Evolutionary conservation across 345 rosid species (phyloP).

Genomic region (Hevea brasiliensis): DNA sequence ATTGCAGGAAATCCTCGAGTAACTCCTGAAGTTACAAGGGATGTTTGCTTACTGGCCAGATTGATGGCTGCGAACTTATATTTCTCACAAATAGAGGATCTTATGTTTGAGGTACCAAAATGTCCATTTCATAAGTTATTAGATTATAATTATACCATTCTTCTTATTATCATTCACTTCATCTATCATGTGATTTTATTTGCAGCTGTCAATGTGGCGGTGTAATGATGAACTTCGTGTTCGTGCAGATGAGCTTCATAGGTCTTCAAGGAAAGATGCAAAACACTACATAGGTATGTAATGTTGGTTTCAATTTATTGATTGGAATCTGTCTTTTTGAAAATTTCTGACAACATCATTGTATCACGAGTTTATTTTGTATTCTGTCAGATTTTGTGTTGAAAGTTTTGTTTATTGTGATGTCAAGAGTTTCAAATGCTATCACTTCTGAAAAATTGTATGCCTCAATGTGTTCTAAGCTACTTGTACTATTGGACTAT

Average conservation of each 20-base stretch:
- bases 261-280: slow-evolving; percentile 80
- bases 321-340: neutral
- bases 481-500: neutral
- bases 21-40: slow-evolving; percentile 98
- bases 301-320: neutral
- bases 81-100: slow-evolving; percentile 86
- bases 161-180: neutral
- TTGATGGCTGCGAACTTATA: slow-evolving; percentile 99
- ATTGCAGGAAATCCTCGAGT: slow-evolving; percentile 92
- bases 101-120: slow-evolving; percentile 86
- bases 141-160: neutral
- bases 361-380: neutral
- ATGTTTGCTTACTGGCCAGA: slow-evolving; percentile 94
- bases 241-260: slow-evolving; percentile 70
- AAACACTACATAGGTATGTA: slow-evolving; percentile 90
- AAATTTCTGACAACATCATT: neutral
- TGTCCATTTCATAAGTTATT: neutral
- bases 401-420: too few relatives aligned
- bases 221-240: slow-evolving; percentile 91
- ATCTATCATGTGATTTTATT: neutral
- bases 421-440: neutral
- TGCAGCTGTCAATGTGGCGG: slow-evolving; percentile 99
- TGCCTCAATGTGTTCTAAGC: neutral
- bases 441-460: neutral
- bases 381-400: neutral